phyloP scores from a whole-genome alignment of 1,139 yeast genomes.

The Geotrichum bryndzae region DNA sequence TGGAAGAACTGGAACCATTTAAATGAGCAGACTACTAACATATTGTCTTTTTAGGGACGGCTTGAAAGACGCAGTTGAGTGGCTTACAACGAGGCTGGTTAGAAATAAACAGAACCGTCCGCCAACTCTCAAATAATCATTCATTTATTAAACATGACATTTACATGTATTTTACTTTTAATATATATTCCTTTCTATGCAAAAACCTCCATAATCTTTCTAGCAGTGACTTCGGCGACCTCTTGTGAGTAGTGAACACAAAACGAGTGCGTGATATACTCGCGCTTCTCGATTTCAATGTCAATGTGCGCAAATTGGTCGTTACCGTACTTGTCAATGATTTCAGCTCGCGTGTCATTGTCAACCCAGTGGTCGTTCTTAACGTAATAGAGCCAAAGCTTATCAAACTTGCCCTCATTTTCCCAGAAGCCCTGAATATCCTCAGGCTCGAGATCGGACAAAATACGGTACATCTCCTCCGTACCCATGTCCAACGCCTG shows the following conservation, averaged over 20 bases:
- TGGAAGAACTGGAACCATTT: not conserved
- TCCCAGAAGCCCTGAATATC: slow-evolving; percentile 48
- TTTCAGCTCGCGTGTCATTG: slow-evolving; percentile 42
- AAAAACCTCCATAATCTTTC: slow-evolving; percentile 8
- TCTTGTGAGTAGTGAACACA: slow-evolving; percentile 50
- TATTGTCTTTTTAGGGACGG: slow-evolving; percentile 49
- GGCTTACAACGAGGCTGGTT: slow-evolving; percentile 73
- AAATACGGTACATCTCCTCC: slow-evolving; percentile 51
- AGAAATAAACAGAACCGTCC: slow-evolving; percentile 71
- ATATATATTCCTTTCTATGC: not conserved
- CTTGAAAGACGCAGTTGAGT: slow-evolving; percentile 75
- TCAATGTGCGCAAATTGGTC: slow-evolving; percentile 23
- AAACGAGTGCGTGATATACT: slow-evolving; percentile 48
- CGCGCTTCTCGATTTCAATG: slow-evolving; percentile 29
- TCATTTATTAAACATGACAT: not conserved
- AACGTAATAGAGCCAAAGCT: slow-evolving; percentile 55
- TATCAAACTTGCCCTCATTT: slow-evolving; percentile 24
- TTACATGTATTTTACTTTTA: not conserved
- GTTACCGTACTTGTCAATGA: slow-evolving; percentile 37
- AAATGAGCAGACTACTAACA: not conserved
- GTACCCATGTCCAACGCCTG: slow-evolving; percentile 53
- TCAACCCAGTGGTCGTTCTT: slow-evolving; percentile 57
- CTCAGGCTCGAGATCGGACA: slow-evolving; percentile 31
- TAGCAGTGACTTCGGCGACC: slow-evolving; percentile 44
- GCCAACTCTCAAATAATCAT: slow-evolving; percentile 42